phyloP scores from a whole-genome alignment of 495 filamentous ascomycete genomes.

The Penicillium flavigenum region DNA sequence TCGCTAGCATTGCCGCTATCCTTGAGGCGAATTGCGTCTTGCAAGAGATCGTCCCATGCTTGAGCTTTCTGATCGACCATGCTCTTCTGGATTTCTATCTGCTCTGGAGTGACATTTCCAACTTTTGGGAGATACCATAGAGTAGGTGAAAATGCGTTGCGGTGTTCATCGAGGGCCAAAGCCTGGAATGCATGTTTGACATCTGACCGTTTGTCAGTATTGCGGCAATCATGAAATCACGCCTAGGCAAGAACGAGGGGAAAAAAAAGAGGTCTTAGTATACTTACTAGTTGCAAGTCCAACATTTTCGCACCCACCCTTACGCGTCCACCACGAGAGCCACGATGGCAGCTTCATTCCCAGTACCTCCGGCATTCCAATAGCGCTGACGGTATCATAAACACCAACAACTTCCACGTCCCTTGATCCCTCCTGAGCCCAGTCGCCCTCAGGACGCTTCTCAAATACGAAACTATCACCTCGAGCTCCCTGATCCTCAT shows the following conservation, averaged over 20 bases:
- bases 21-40: conserved; percentile 14
- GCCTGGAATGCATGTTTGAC: conserved; percentile 62
- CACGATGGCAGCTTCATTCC: conserved; percentile 20
- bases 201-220: conserved; percentile 26
- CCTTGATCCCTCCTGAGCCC: conserved; percentile 20
- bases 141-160: conserved; percentile 52
- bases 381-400: conserved; percentile 58
- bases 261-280: background rate
- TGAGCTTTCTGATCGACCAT: conserved; percentile 5
- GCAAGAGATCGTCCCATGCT: conserved; percentile 3
- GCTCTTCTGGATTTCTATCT: conserved; percentile 16
- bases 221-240: background rate
- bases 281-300: conserved; percentile 19
- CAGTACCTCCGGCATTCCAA: conserved; percentile 27
- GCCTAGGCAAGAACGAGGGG: background rate
- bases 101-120: conserved; percentile 1
- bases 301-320: background rate
- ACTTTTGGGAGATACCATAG: conserved; percentile 49
- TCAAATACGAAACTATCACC: conserved; percentile 15
- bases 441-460: conserved; percentile 13
- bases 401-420: conserved; percentile 55
- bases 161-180: conserved; percentile 56
- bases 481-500: conserved; percentile 25
- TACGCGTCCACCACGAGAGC: background rate
- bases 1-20: conserved; percentile 14